A percentile compares a stretch with the other conserved stretches of the same genome.
phyloP scores from a whole-genome alignment of 2,329 filamentous ascomycete genomes.

The Nannizzia gypsea region DNA sequence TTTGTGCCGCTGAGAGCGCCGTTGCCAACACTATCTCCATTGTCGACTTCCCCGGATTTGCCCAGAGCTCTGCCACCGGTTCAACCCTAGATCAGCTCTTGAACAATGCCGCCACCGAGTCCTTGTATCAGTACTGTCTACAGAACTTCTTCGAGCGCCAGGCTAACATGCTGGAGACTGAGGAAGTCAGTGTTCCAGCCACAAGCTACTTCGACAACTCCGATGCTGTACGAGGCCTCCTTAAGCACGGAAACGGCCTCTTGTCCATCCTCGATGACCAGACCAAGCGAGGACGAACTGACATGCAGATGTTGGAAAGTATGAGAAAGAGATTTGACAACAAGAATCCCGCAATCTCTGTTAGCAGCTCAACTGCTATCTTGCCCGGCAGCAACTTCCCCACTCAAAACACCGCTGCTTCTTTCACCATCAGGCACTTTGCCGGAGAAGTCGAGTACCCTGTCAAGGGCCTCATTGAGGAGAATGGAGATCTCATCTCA shows the following conservation, averaged over 20 bases:
- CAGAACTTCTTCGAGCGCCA: slow-evolving; percentile 95
- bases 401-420: slow-evolving; percentile 65
- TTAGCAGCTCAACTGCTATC: slow-evolving; percentile 60
- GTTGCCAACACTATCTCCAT: slow-evolving; percentile 91
- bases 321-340: slow-evolving; percentile 85
- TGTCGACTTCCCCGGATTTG: slow-evolving; percentile 92
- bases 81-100: slow-evolving; percentile 85
- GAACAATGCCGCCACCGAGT: slow-evolving; percentile 87
- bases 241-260: slow-evolving; percentile 86
- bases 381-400: slow-evolving; percentile 82
- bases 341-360: slow-evolving; percentile 81
- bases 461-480: slow-evolving; percentile 74
- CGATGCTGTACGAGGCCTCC: slow-evolving; percentile 78
- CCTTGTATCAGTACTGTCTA: slow-evolving; percentile 81
- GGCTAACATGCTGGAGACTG: slow-evolving; percentile 82
- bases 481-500: slow-evolving; percentile 92
- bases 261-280: slow-evolving; percentile 94
- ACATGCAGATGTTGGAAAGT: slow-evolving; percentile 82
- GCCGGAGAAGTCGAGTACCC: slow-evolving; percentile 94
- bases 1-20: slow-evolving; percentile 75
- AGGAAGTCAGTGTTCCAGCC: slow-evolving; percentile 79
- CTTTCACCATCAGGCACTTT: slow-evolving; percentile 88
- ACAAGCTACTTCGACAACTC: slow-evolving; percentile 98
- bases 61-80: slow-evolving; percentile 69
- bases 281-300: slow-evolving; percentile 74